These are phyloP conservation scores for Lagenaria siceraria DNA, from an alignment of 306 rosid genomes.

Conservation along the genomic window DNA sequence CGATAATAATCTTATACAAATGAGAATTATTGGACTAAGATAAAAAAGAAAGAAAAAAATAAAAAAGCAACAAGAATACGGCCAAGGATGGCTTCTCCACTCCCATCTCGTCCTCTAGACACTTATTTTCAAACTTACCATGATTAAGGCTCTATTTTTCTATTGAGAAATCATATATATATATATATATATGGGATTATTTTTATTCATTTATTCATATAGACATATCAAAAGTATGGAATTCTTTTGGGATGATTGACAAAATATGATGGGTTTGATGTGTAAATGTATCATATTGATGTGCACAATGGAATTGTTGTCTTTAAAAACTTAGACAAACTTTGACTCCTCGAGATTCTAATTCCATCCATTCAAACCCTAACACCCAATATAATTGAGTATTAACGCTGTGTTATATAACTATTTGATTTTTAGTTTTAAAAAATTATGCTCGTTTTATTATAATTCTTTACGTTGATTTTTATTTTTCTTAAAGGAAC, in stretches of 20 bases:
- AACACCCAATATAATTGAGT: too few species aligned
- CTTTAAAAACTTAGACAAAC: slow-evolving; percentile 2
- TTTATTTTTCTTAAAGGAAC: too few species aligned
- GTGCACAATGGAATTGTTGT: not conserved
- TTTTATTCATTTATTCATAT: not conserved
- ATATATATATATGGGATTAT: not conserved
- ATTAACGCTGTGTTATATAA: too few species aligned
- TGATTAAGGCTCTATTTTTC: not conserved
- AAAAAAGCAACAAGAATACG: too few species aligned
- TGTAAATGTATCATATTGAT: slow-evolving; percentile 2
- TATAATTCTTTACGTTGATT: too few species aligned
- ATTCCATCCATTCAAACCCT: not conserved
- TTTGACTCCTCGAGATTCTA: slow-evolving; percentile 3
- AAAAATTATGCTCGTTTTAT: too few species aligned
- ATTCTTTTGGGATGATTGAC: not conserved
- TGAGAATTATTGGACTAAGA: too few species aligned
- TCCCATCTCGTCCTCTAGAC: not conserved
- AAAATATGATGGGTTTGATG: slow-evolving; percentile 3
- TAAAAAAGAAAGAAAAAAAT: too few species aligned
- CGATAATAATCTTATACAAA: too few species aligned
- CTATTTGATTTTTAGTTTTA: too few species aligned
- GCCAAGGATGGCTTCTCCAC: not conserved
- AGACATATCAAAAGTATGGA: not conserved
- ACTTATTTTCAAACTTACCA: not conserved
- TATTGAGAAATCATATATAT: not conserved